phyloP scores from a whole-genome alignment of 192 early-diverging fungal genomes.

The Chytriomyces hyalinus region DNA sequence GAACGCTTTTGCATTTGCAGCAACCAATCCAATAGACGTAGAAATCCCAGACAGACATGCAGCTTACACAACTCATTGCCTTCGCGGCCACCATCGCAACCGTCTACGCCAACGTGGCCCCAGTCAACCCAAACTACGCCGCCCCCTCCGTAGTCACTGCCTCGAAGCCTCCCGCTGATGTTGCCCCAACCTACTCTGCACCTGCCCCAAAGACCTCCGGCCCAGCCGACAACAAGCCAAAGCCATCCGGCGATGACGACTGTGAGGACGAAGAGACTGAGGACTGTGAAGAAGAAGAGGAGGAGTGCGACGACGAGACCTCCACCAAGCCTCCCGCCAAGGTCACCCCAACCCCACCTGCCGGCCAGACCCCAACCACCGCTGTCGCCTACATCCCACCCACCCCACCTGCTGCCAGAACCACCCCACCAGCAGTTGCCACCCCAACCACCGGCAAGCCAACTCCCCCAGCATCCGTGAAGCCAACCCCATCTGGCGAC shows the following conservation, averaged over 20 bases:
- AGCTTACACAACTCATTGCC: neutral
- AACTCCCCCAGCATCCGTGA: too few species aligned
- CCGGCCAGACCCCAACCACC: neutral
- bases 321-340: slow-evolving; percentile 54
- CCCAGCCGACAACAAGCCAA: slow-evolving; percentile 2
- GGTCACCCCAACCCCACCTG: slow-evolving; percentile 59
- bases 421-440: neutral
- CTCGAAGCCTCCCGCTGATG: neutral
- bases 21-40: neutral
- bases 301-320: neutral
- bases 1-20: neutral
- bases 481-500: neutral
- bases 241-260: neutral
- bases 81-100: neutral
- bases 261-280: neutral
- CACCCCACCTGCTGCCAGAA: neutral
- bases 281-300: neutral
- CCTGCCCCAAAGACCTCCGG: slow-evolving; percentile 1
- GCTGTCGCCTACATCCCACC: neutral
- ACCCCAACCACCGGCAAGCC: neutral
- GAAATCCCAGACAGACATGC: neutral
- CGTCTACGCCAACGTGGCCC: neutral
- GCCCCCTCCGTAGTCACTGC: neutral
- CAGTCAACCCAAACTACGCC: neutral
- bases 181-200: slow-evolving; percentile 5